Base-by-base conservation (phyloP, 2,329 filamentous ascomycete genomes). In the Xylaria sp. region DNA sequence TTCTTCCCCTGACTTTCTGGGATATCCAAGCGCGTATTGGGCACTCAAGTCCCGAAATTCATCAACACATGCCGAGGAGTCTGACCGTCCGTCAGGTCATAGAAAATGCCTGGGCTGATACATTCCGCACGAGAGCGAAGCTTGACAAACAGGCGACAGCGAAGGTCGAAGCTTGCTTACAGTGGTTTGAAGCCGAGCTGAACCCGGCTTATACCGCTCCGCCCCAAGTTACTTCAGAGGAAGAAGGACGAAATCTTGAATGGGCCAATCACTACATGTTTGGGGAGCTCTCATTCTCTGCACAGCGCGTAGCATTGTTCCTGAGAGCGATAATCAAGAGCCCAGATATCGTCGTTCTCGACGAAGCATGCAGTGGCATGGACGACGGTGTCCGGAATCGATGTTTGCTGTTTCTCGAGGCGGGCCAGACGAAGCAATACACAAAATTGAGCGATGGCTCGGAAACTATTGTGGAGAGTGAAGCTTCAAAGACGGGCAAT, bases 41-140 rank as follows among this genome's bases (percentile, higher is more conserved):
- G 10, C 93, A 98, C 74, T 95, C 93, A 0, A 96, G 92, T 63
- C 95, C 95, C 0, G 95, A 98, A 74, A 90, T 98, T 4, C 93
- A 98, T 71, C 89, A 92, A 54, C 93, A 96, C 75, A 97, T 98
- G 78, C 94, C 95, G 0, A 88, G 89, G 49, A 81, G 85, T 35
- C 80, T 97, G 47, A 89, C 88, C 0, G 78, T 97, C 9, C 85
- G 92, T 1, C 83, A 89, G 51, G 85, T 92, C 0, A 75, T 99
- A 0, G 92, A 95, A 73, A 94, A 89, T 51, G 93, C 94, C 0
- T 98, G 92, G 89, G 90, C 93, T 1, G 91, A 96, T 60, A 97
- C 95, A 0, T 96, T 96, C 68, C 82, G 90, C 15, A 83, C 87
- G 1, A 87, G 83, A 63, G 89, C 95, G 0, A 83, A 79, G 43